Evolutionary conservation across 2,329 filamentous ascomycete genomes (phyloP).

Genomic region (Penicillium janthinellum): DNA sequence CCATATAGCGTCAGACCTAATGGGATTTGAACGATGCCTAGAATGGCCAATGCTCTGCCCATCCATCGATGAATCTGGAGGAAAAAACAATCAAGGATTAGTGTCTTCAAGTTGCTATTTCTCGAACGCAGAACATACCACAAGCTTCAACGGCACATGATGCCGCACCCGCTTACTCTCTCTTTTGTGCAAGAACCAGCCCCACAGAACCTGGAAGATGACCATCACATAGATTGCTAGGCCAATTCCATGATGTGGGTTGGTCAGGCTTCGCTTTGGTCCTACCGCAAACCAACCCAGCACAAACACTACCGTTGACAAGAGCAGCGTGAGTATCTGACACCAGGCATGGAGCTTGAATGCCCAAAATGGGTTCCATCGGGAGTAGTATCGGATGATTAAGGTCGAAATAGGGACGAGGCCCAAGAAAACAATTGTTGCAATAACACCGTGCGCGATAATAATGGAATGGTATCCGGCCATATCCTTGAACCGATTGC

Average conservation of each 20-base stretch:
- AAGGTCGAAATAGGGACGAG: constrained; percentile 63
- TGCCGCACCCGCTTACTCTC: constrained; percentile 56
- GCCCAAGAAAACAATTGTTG: constrained; percentile 62
- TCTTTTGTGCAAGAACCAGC: constrained; percentile 58
- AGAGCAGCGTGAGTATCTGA: constrained; percentile 61
- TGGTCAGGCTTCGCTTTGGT: constrained; percentile 60
- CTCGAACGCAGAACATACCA: constrained; percentile 46
- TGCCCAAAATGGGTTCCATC: constrained; percentile 55
- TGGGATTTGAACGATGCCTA: constrained; percentile 85
- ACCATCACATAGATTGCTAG: constrained; percentile 64
- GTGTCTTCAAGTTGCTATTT: not conserved
- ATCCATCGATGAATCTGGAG: constrained; percentile 80
- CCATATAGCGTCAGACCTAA: constrained; percentile 90
- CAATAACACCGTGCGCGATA: constrained; percentile 62
- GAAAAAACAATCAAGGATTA: constrained; percentile 40
- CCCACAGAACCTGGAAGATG: constrained; percentile 60
- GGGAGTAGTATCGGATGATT: constrained; percentile 62
- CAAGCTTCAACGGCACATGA: constrained; percentile 60
- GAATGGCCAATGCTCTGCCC: constrained; percentile 73
- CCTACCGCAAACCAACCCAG: constrained; percentile 67
- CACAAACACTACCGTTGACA: constrained; percentile 64
- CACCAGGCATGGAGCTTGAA: constrained; percentile 65
- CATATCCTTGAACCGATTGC: constrained; percentile 64
- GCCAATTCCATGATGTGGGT: constrained; percentile 69
- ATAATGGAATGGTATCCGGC: constrained; percentile 61